phyloP scores from a whole-genome alignment of 352 stramenopile species.

The Phytophthora cajani region DNA sequence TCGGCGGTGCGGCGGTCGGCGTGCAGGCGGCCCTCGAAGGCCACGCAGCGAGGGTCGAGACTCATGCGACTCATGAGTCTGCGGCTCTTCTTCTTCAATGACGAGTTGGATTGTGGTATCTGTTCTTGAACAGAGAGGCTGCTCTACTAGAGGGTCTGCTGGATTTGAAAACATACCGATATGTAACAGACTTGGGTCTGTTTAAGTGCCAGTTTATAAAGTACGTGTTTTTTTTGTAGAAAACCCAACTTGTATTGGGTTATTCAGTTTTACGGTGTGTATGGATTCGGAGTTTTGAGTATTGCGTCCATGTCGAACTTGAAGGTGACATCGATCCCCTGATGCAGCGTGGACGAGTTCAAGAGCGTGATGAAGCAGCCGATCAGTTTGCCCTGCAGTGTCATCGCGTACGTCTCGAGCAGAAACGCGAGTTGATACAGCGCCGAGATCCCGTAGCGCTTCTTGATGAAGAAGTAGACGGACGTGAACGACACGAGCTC shows the following conservation, averaged over 20 bases:
- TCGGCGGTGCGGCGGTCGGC: slow-evolving; percentile 64
- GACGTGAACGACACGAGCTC: slow-evolving; percentile 26
- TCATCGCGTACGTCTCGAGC: slow-evolving; percentile 30
- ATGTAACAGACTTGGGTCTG: background rate
- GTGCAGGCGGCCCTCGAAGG: slow-evolving; percentile 58
- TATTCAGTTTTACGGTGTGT: background rate
- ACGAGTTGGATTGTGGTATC: background rate
- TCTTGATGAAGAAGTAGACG: slow-evolving; percentile 30
- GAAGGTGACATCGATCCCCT: slow-evolving; percentile 1
- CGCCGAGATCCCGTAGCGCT: slow-evolving; percentile 29
- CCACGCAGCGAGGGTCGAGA: slow-evolving; percentile 45
- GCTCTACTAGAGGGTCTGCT: background rate
- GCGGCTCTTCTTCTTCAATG: slow-evolving; percentile 7
- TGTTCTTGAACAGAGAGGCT: background rate
- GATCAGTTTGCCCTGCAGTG: slow-evolving; percentile 28
- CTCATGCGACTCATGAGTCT: slow-evolving; percentile 17
- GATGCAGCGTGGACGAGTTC: slow-evolving; percentile 3
- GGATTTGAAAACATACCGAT: background rate
- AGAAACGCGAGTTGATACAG: slow-evolving; percentile 41
- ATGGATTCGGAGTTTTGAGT: slow-evolving; percentile 1
- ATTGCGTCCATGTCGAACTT: slow-evolving; percentile 1
- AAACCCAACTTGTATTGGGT: background rate
- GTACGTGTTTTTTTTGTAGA: too few relatives aligned
- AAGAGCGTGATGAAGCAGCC: slow-evolving; percentile 17
- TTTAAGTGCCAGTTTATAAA: too few relatives aligned